These are phyloP conservation scores for Escallonia rubra DNA, from an alignment of 129 eudicot genomes.

Conservation along the genomic window DNA sequence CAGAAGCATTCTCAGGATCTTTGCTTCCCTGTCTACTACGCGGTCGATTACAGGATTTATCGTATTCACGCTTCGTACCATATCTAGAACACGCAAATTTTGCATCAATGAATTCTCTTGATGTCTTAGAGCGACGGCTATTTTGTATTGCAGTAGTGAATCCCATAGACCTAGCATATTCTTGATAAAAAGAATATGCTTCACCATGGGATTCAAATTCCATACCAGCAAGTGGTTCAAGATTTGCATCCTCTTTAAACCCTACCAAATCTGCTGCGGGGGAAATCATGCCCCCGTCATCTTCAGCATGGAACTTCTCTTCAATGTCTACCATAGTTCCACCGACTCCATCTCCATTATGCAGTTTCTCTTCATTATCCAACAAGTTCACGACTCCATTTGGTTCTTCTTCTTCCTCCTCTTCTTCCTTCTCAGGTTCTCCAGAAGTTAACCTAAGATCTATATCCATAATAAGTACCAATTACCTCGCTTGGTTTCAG, in stretches of 20 bases:
- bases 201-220: slow-evolving; percentile 92
- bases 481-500: slow-evolving; percentile 1
- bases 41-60: slow-evolving; percentile 65
- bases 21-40: slow-evolving; percentile 70
- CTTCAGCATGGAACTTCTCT: slow-evolving; percentile 33
- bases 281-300: slow-evolving; percentile 37
- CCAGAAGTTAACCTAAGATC: slow-evolving; percentile 94
- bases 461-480: slow-evolving; percentile 58
- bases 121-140: slow-evolving; percentile 86
- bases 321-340: slow-evolving; percentile 27
- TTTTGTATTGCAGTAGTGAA: slow-evolving; percentile 88
- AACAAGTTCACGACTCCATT: slow-evolving; percentile 43
- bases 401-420: slow-evolving; percentile 52
- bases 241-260: slow-evolving; percentile 59
- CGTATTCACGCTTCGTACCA: slow-evolving; percentile 93
- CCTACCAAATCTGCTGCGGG: slow-evolving; percentile 42
- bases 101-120: slow-evolving; percentile 90
- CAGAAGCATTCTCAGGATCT: slow-evolving; percentile 73
- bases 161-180: slow-evolving; percentile 86
- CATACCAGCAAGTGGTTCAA: slow-evolving; percentile 91
- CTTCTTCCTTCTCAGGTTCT: slow-evolving; percentile 73
- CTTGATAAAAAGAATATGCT: slow-evolving; percentile 92
- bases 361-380: slow-evolving; percentile 55
- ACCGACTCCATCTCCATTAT: slow-evolving; percentile 37
- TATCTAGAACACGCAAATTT: slow-evolving; percentile 96